These are phyloP conservation scores for Berberis vulgaris DNA, from an alignment of 164 flowering plant species.

Conservation along the genomic window DNA sequence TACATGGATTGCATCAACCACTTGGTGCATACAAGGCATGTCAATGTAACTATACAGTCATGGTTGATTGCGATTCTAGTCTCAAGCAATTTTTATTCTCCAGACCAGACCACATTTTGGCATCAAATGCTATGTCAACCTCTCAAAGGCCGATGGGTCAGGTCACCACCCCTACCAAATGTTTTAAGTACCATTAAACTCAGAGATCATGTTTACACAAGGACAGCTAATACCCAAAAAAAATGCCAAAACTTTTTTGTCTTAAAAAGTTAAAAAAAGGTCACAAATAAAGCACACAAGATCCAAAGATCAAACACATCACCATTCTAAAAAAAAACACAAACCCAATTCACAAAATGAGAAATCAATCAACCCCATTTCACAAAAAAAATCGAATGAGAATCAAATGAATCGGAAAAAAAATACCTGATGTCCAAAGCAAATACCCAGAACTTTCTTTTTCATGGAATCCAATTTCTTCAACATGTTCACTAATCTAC, in stretches of 20 bases:
- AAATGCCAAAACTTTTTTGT: not conserved
- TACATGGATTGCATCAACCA: too few relatives aligned
- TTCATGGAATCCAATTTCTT: constrained; percentile 32
- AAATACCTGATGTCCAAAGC: constrained; percentile 29
- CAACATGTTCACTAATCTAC: constrained; percentile 35
- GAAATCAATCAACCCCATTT: not conserved
- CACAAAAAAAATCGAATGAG: not conserved
- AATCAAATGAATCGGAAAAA: not conserved
- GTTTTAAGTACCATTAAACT: not conserved
- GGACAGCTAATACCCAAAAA: too few relatives aligned
- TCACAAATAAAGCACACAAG: too few relatives aligned
- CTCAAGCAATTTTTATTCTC: too few relatives aligned
- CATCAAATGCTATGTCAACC: too few relatives aligned
- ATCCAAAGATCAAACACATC: not conserved
- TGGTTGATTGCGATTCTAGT: too few relatives aligned
- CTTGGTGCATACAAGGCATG: too few relatives aligned
- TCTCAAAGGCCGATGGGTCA: too few relatives aligned
- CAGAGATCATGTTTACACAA: not conserved
- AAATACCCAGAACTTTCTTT: constrained; percentile 19
- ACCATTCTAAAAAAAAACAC: not conserved
- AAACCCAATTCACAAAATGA: not conserved
- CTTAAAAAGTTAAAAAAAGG: too few relatives aligned
- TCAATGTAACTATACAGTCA: too few relatives aligned
- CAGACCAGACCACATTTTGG: too few relatives aligned
- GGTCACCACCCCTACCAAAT: not conserved